Conservation (phyloP, 2,329 filamentous ascomycete genomes). For the Sarocladiaceae sp. region DNA sequence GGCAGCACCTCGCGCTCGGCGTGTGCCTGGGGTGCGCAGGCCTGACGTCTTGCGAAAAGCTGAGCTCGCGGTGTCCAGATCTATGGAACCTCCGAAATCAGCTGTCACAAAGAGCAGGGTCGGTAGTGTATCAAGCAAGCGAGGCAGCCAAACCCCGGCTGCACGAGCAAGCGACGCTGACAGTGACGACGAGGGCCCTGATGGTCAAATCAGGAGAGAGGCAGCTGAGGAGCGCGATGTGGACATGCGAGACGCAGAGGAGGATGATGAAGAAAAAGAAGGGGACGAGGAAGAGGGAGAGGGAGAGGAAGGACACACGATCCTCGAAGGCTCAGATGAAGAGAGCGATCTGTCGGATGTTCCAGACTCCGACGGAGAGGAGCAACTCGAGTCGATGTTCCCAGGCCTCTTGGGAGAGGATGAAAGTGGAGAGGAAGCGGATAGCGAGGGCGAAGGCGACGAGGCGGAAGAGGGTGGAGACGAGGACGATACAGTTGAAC, state of each 20-base stretch:
- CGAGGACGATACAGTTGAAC: slow-evolving; percentile 11
- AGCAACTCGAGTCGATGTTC: slow-evolving; percentile 49
- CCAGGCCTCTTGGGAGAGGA: slow-evolving; percentile 26
- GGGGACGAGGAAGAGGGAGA: slow-evolving; percentile 16
- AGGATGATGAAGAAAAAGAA: slow-evolving; percentile 15
- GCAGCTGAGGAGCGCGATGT: slow-evolving; percentile 28
- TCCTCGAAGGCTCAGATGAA: slow-evolving; percentile 39
- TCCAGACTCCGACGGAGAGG: slow-evolving; percentile 53
- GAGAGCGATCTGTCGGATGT: slow-evolving; percentile 68
- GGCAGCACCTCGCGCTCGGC: slow-evolving; percentile 33
- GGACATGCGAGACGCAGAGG: slow-evolving; percentile 41
- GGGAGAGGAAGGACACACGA: background rate
- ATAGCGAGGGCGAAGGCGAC: slow-evolving; percentile 29
- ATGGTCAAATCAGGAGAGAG: slow-evolving; percentile 33
- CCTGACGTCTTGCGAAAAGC: slow-evolving; percentile 59
- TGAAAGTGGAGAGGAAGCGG: slow-evolving; percentile 30
- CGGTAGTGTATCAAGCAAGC: slow-evolving; percentile 48
- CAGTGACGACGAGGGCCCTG: slow-evolving; percentile 32
- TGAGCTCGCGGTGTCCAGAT: slow-evolving; percentile 51
- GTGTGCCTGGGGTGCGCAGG: slow-evolving; percentile 41
- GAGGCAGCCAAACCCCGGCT: slow-evolving; percentile 35
- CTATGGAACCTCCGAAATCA: slow-evolving; percentile 45
- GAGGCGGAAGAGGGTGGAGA: slow-evolving; percentile 16
- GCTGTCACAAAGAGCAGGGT: slow-evolving; percentile 39
- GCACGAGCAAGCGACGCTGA: slow-evolving; percentile 23